Base-by-base conservation (phyloP, 805 yeast genomes). In the Teunomyces stri region DNA sequence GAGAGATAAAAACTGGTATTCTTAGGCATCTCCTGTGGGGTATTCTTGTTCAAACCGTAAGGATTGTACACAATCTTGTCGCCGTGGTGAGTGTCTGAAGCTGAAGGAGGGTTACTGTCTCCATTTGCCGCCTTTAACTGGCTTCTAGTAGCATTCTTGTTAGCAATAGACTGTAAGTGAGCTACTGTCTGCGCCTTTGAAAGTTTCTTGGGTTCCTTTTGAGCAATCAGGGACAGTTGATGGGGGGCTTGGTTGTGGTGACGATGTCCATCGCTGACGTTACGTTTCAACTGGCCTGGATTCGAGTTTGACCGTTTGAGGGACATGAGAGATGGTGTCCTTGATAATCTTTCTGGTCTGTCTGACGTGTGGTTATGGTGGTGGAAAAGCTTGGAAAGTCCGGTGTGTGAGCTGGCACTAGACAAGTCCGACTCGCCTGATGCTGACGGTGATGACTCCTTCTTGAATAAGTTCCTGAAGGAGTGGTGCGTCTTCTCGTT, bases 11-110 rank as follows among this genome's bases (percentile, higher is more conserved):
- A 51, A 49, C 60, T 51, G 39, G 68, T 49, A 55, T 51, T 55
- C 50, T 57, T 62, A 35, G 60, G 60, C 22, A 49, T 43, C 38
- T 59, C 59, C 45, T 51, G 60, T 44, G 57, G 44, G 22, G 53
- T 44, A 48, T 51, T 53, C 51, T 67, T 72, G 51, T 70, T 76
- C 33, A 77, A 49, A 1, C 89, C 89, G 59, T 80, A 84, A 1
- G 89, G 89, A 55, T 84, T 84, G 62, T 83, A 84, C 38, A 75
- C 77, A 58, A 82, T 70, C 48, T 78, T 81, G 18, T 69, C 74
- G 12, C 42, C 42, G 42, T 39, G 44, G 22, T 44, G 40, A 34
- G 30, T 31, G 20, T 38, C 43, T 10, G 50, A 18, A 12, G 49
- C 38, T 15, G 43, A 34, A 18, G 47, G 35, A 10, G 47, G 44